These are phyloP conservation scores for Extremus antarcticus DNA, from an alignment of 495 filamentous ascomycete species.

Conservation along the genomic window DNA sequence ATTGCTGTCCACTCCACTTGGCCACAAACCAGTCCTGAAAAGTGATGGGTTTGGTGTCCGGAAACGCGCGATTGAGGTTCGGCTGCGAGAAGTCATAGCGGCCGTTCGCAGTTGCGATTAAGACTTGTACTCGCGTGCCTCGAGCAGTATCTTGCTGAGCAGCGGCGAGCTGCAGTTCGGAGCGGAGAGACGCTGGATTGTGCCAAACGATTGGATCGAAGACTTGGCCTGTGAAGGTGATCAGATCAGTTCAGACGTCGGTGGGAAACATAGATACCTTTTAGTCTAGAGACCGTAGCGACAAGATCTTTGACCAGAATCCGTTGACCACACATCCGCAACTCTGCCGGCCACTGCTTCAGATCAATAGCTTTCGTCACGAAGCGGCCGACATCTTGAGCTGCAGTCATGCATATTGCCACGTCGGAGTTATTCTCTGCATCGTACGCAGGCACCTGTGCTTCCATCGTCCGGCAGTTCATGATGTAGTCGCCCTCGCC, in stretches of 20 bases:
- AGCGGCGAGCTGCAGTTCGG: slow-evolving; percentile 25
- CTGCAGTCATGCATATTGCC: slow-evolving; percentile 53
- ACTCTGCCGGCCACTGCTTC: slow-evolving; percentile 53
- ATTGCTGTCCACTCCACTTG: slow-evolving; percentile 15
- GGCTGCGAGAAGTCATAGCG: slow-evolving; percentile 37
- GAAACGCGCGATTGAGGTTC: slow-evolving; percentile 34
- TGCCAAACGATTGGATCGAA: slow-evolving; percentile 17
- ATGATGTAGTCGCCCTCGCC: slow-evolving; percentile 54
- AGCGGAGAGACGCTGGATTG: slow-evolving; percentile 16
- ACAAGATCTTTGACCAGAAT: slow-evolving; percentile 31
- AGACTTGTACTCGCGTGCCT: slow-evolving; percentile 25
- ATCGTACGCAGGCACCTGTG: slow-evolving; percentile 45
- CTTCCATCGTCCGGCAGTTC: slow-evolving; percentile 45
- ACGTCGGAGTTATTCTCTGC: slow-evolving; percentile 36
- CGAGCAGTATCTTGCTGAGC: slow-evolving; percentile 16
- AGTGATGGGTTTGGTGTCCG: slow-evolving; percentile 30
- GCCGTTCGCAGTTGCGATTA: slow-evolving; percentile 40
- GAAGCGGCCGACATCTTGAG: slow-evolving; percentile 54
- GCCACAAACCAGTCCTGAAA: slow-evolving; percentile 36
- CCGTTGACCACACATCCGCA: slow-evolving; percentile 52
- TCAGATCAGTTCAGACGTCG: neutral
- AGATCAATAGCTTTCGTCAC: slow-evolving; percentile 52
- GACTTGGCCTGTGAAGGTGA: slow-evolving; percentile 2
- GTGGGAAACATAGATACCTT: slow-evolving; percentile 20
- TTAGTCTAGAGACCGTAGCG: slow-evolving; percentile 15